Conservation (phyloP, 306 rosid species). For the Castanopsis chinensis region DNA sequence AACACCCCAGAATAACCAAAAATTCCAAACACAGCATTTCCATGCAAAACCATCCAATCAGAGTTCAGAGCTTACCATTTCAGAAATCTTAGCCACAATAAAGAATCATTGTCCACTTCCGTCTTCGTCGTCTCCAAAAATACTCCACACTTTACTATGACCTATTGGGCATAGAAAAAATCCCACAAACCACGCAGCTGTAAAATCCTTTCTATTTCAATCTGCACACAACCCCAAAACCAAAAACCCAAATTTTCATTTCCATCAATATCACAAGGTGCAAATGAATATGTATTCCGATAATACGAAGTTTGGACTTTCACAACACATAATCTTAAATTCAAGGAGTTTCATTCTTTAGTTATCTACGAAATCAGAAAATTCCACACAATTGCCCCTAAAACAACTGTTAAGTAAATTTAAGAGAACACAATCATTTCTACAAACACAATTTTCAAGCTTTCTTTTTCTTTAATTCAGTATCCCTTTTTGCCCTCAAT, state of each 20-base stretch:
- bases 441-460: not conserved
- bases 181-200: conserved; percentile 21
- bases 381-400: not conserved
- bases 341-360: not conserved
- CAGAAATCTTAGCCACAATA: conserved; percentile 6
- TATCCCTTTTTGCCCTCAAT: not conserved
- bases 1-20: not conserved
- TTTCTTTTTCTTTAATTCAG: not conserved
- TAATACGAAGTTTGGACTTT: not conserved
- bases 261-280: too few species aligned
- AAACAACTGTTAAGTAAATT: not conserved
- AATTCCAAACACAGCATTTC: conserved; percentile 2
- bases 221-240: conserved; percentile 22
- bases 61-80: conserved; percentile 44
- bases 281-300: not conserved
- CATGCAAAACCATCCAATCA: conserved; percentile 22
- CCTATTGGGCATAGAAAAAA: not conserved
- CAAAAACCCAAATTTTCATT: too few species aligned
- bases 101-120: conserved; percentile 19
- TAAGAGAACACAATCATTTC: not conserved
- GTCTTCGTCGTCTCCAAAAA: conserved; percentile 12
- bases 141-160: conserved; percentile 18
- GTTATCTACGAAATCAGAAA: not conserved
- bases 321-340: not conserved
- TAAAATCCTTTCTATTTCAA: conserved; percentile 13